Evolutionary conservation across 2,329 filamentous ascomycete species (phyloP), one percentile per base, ranked within the genome.

Genomic region (Fusarium humuli): DNA sequence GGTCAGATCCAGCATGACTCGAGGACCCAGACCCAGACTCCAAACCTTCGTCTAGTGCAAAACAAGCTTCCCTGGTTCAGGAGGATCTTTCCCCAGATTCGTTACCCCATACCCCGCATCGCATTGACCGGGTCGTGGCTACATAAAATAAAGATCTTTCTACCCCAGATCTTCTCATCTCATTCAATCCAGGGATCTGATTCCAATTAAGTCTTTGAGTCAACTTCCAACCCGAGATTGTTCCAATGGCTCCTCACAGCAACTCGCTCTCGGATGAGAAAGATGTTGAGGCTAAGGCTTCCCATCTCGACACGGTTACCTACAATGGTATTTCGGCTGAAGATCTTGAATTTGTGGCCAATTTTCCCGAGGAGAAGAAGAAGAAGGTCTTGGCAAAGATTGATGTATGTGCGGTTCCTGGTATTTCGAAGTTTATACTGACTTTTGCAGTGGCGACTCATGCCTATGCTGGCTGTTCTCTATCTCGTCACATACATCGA

Each of bases 361-460:
- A 69, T 7, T 73, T 73, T 25, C 52, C 70, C 0, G 70, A 73
- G 3, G 70, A 73, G 3, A 71, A 69, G 41, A 68, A 56, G 32
- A 73, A 73, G 67, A 73, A 71, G 25, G 58, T 71, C 11, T 44
- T 73, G 50, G 37, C 67, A 6, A 73, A 73, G 42, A 60, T 73
- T 2, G 70, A 72, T 46, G 70, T 72, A 56, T 8, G 49, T 22
- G 3, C 0, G 1, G 9, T 23, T 2, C 7, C 12, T 3, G 1
- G 2, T 6, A 2, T 23, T 7, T 0, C 2, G 1, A 16, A 30
- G 30, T 47, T 54, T 20, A 49, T 44, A 23, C 7, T 2, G 0
- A 52, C 49, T 20, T 3, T 18, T 8, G 7, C 7, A 70, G 67
- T 70, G 67, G 67, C 67, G 67, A 23, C 45, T 70, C 0, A 70